Base-by-base conservation (phyloP, 2,329 filamentous ascomycete genomes). In the Hymenoscyphus infarciens region DNA sequence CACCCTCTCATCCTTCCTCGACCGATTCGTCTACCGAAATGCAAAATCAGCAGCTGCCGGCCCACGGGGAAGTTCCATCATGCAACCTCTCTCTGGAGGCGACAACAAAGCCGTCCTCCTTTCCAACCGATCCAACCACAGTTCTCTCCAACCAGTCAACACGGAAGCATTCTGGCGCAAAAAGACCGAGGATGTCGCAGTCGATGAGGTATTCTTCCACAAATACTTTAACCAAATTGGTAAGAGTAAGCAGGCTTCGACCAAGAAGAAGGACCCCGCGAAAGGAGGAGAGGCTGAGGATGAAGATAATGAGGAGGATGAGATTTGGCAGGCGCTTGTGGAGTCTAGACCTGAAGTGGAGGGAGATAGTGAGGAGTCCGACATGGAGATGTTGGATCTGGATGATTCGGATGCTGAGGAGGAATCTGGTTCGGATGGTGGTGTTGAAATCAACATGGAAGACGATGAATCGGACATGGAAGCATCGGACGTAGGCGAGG, bases 21-120 rank as follows among this genome's bases (percentile, higher is more conserved):
- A 99, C 77, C 93, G 96, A 70, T 99, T 99, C 76, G 92, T 97
- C n/a, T 99, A 98, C 82, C 89, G 91, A 69, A 97, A 95, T 71
- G 87, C 94, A 65, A 97, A 97, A 81, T 80, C 87, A 3, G 83
- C 83, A 16, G 75, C 77, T 22, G 81, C 85, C 59, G 76, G 80
- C 35, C 81, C 85, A 33, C 90, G 91, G 67, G 96, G 96, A 57
- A 83, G 85, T 31, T 97, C 92, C 29, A 96, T 99, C 76, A 99
- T 99, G 95, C 95, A 99, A 76, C 95, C 96, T 45, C 85, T 97
- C 72, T 83, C 84, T 59, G 86, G 86, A 57, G 82, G 81, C 13
- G 84, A 85, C 61, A 81, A 81, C 3, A 80, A 81, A 33, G 84
- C 85, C 59, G 80, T 88, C 35, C 79, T 91, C 61, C 79, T 91